phyloP scores from a whole-genome alignment of 2,329 filamentous ascomycete species.

The Botrytis galanthina region DNA sequence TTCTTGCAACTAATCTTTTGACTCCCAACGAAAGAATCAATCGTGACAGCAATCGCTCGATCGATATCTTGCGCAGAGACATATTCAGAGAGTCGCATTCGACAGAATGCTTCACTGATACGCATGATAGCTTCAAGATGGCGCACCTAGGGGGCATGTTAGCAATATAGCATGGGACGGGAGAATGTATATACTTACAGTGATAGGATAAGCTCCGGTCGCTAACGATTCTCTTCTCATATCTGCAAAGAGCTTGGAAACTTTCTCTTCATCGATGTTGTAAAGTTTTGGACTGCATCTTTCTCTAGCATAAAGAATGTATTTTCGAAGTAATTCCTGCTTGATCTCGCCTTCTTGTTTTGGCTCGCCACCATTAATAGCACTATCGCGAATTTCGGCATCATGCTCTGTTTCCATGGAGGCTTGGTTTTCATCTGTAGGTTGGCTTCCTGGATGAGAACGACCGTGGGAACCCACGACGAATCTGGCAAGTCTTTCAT shows the following conservation, averaged over 20 bases:
- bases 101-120: slow-evolving; percentile 89
- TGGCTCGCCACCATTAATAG: slow-evolving; percentile 45
- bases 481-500: slow-evolving; percentile 90
- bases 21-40: slow-evolving; percentile 92
- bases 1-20: slow-evolving; percentile 99
- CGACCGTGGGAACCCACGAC: slow-evolving; percentile 92
- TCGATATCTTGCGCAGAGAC: slow-evolving; percentile 89
- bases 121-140: slow-evolving; percentile 98
- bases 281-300: slow-evolving; percentile 89
- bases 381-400: slow-evolving; percentile 44
- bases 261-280: slow-evolving; percentile 96
- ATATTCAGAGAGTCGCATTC: slow-evolving; percentile 97
- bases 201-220: slow-evolving; percentile 96
- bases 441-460: slow-evolving; percentile 68
- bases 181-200: slow-evolving; percentile 58
- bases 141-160: slow-evolving; percentile 63
- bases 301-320: slow-evolving; percentile 92
- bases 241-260: slow-evolving; percentile 89
- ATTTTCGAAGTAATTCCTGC: slow-evolving; percentile 89
- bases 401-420: slow-evolving; percentile 65
- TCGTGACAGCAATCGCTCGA: slow-evolving; percentile 92
- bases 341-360: slow-evolving; percentile 71
- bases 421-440: slow-evolving; percentile 46
- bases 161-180: background rate
- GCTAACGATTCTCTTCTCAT: slow-evolving; percentile 92